Conservation (phyloP, 495 filamentous ascomycete genomes). For the Talaromyces stipitatus region DNA sequence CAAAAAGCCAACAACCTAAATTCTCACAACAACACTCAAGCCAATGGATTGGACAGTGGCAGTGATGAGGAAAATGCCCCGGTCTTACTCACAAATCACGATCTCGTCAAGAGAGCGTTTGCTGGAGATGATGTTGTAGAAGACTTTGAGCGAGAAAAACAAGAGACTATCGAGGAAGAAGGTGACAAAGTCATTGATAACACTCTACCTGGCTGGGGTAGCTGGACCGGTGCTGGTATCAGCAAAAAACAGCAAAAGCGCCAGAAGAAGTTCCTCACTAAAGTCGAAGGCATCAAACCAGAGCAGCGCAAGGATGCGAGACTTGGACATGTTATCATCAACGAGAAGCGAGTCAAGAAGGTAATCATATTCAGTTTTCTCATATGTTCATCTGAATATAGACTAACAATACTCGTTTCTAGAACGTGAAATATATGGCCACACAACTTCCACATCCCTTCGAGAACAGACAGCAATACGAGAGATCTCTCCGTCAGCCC, state of each 20-base stretch:
- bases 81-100: slow-evolving; percentile 66
- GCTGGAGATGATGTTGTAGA: slow-evolving; percentile 82
- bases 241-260: slow-evolving; percentile 53
- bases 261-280: slow-evolving; percentile 58
- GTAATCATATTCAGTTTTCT: slow-evolving; percentile 26
- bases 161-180: slow-evolving; percentile 62
- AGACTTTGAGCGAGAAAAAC: slow-evolving; percentile 78
- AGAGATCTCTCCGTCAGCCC: slow-evolving; percentile 76
- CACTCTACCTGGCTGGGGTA: slow-evolving; percentile 88
- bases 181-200: slow-evolving; percentile 80
- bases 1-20: slow-evolving; percentile 13
- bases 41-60: slow-evolving; percentile 23
- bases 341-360: slow-evolving; percentile 87
- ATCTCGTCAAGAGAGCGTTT: slow-evolving; percentile 78
- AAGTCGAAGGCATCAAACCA: slow-evolving; percentile 65
- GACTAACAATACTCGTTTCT: slow-evolving; percentile 6
- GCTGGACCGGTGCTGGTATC: slow-evolving; percentile 78
- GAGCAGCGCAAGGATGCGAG: slow-evolving; percentile 75
- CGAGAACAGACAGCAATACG: slow-evolving; percentile 82
- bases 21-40: background rate
- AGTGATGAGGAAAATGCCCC: slow-evolving; percentile 55
- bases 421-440: slow-evolving; percentile 87
- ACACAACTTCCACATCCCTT: slow-evolving; percentile 76
- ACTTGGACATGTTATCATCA: slow-evolving; percentile 80
- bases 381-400: background rate